Base-by-base conservation (phyloP, 106 monocot species). In the Dactylorhiza incarnata region DNA sequence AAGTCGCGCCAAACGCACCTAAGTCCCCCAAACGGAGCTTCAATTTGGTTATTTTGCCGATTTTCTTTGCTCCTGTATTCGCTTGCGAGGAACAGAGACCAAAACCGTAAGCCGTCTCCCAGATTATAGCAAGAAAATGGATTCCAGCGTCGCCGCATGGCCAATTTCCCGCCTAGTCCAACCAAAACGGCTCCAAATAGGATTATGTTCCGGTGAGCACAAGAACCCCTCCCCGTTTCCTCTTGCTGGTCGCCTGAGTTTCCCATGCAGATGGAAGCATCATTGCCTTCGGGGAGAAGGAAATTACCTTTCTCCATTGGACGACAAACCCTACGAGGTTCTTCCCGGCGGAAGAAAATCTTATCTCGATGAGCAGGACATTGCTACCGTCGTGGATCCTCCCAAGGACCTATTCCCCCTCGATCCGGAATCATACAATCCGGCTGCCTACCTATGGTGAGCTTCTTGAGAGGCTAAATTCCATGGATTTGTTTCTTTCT, bases 371-470 rank as follows among this genome's bases (percentile, higher is more conserved):
- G 94, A 88, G 84, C 86, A 88, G 78, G 94, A 94, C 49, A 80
- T 94, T 9, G 83, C 73, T 29, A 76, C 76, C 74, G 85, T 94
- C 47, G 74, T 94, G 25, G 86, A 94, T 45, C 94, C 94, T 4
- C 86, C 94, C 11, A 94, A 84, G 77, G 85, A 88, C 75, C 88
- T 94, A 54, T 76, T 94, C 69, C 94, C 94, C n/a, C 62, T 94
- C 53, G 86, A 94, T 45, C 86, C 90, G 2, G 76, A 62, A 16
- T 79, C 94, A 12, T 94, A 84, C 73, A 88, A 94, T 69, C 90
- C 94, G 5, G 94, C 94, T 9, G 77, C 83, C 6, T 94, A 90
- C 77, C 81, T 94, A 67, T 94, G 94, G 94, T 94, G 55, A 81
- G 73, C 46, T 19, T 53, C 69, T 17, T 10, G 65, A 2, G 24